Base-by-base conservation (phyloP, 768 basidiomycete genomes). In the Amanita subjunquillea region DNA sequence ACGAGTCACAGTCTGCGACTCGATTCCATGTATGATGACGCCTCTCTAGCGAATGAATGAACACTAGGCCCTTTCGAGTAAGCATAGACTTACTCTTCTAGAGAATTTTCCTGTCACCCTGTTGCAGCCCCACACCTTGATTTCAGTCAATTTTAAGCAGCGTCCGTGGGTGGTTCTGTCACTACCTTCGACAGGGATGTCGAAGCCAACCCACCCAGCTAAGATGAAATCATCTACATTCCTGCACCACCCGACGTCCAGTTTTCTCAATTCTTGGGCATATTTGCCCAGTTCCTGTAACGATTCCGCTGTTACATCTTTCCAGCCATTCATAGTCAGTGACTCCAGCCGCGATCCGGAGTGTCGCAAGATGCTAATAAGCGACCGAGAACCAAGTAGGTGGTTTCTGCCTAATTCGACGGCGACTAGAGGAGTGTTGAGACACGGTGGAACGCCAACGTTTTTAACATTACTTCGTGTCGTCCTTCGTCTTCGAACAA, bases 171-270 rank as follows among this genome's bases (percentile, higher is more conserved):
- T 48, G 9, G 39, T 56, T 2, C 62, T 65, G 7, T 55, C 42
- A 8, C 54, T 56, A 20, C 56, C 54, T 36, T 59, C 67, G 13
- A 46, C 36, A 13, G 43, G 37, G 17, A 49, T 48, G 4, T 58
- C 54, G 2, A 70, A 70, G 41, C 73, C 72, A 57, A 92, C 60
- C 58, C 92, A 68, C 12, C 70, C 77, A 65, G 88, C 85, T 56
- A 97, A 68, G 3, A 86, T 73, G 60, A 87, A 93, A 65, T 98
- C 87, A 54, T 93, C 85, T 38, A 88, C 74, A 20, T 78, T 75
- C 45, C 94, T 71, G 59, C 92, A 92, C 79, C 87, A 98, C 1
- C 93, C 86, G 2, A 93, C 66, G 61, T 98, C 88, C 38, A 97
- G 56, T 61, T 69, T 74, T 58, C 63, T 67, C 62, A 95, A 56